Conservation (phyloP, 106 monocot species). For the Dioscorea dumetorum region DNA sequence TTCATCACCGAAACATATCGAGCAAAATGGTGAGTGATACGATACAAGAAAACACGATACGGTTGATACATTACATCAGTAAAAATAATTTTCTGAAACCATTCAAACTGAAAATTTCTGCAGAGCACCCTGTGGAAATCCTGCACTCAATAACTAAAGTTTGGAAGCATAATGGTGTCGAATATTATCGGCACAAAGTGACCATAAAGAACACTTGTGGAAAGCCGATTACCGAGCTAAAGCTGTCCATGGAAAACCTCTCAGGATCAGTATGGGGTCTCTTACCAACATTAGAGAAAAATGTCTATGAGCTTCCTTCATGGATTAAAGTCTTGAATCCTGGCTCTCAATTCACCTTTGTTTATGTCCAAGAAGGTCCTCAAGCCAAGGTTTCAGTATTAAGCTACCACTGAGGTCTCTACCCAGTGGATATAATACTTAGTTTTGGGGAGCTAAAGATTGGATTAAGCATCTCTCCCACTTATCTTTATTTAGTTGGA, state of each 20-base stretch:
- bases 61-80: background rate
- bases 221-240: slow-evolving; percentile 46
- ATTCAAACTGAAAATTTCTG: background rate
- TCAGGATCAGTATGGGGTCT: slow-evolving; percentile 66
- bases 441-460: no score
- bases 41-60: background rate
- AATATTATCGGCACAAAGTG: slow-evolving; percentile 59
- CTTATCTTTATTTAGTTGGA: no score
- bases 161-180: slow-evolving; percentile 43
- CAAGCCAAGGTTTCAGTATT: slow-evolving; percentile 58
- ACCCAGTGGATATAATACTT: no score
- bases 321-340: slow-evolving; percentile 49
- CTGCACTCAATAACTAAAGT: slow-evolving; percentile 53
- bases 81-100: background rate
- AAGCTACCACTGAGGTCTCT: slow-evolving; percentile 9
- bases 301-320: slow-evolving; percentile 42
- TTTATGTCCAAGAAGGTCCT: slow-evolving; percentile 72
- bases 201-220: slow-evolving; percentile 44
- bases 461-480: no score
- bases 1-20: background rate
- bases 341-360: slow-evolving; percentile 37
- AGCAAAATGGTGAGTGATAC: slow-evolving; percentile 2
- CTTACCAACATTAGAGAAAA: slow-evolving; percentile 29
- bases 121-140: slow-evolving; percentile 53
- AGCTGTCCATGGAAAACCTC: slow-evolving; percentile 47